A percentile compares a stretch with the other conserved stretches of the same genome.
Evolutionary conservation across 768 basidiomycete genomes (phyloP).

Genomic region (Amyloporia xantha): DNA sequence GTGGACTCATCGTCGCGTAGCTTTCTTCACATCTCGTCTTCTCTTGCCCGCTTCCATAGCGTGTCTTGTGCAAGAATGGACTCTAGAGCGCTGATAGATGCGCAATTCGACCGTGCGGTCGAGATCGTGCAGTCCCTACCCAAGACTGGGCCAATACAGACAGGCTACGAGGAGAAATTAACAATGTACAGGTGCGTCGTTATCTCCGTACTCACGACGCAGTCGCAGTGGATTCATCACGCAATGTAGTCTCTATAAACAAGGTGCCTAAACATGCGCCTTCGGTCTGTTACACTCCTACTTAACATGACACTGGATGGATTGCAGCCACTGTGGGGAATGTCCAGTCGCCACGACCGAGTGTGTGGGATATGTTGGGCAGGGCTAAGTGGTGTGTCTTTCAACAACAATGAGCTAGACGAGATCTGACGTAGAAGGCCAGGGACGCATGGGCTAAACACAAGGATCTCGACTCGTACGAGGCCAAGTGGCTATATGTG

Average conservation of each 20-base stretch:
- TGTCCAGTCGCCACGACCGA: conserved; percentile 70
- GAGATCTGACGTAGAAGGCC: not conserved
- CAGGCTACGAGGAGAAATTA: conserved; percentile 91
- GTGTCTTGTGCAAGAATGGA: conserved; percentile 37
- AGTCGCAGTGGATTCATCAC: conserved; percentile 7
- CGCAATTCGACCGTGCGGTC: conserved; percentile 90
- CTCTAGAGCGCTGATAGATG: conserved; percentile 61
- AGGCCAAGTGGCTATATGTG: conserved; percentile 88
- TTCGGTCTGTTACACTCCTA: not conserved
- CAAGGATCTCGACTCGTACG: conserved; percentile 66
- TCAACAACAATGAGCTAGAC: too few relatives aligned
- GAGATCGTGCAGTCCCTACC: conserved; percentile 90
- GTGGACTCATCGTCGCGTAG: too few relatives aligned
- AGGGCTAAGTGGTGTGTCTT: conserved; percentile 86
- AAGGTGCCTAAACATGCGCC: conserved; percentile 46
- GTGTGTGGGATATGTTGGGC: conserved; percentile 86
- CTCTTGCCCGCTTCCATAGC: too few relatives aligned
- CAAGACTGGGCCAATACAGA: conserved; percentile 93
- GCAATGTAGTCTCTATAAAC: conserved; percentile 72
- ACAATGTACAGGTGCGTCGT: conserved; percentile 77
- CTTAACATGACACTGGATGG: not conserved
- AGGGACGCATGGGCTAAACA: conserved; percentile 98
- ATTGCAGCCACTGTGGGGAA: conserved; percentile 81
- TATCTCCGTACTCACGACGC: not conserved
- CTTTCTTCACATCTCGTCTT: too few relatives aligned